These are phyloP conservation scores for Lentinus tigrinus DNA, from an alignment of 768 basidiomycete species.

Conservation along the genomic window DNA sequence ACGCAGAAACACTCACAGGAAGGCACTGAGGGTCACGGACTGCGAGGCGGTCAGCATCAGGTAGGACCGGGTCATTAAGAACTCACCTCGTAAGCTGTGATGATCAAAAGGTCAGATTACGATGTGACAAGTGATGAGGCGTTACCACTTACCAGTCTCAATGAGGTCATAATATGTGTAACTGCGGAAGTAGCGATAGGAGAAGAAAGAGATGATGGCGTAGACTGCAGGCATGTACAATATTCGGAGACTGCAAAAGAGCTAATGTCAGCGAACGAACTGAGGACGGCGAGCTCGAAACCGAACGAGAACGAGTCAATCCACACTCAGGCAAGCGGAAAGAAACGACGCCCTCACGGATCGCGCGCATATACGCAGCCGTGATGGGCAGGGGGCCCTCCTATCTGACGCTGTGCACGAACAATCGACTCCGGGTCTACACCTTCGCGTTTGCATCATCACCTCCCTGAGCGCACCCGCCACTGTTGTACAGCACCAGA, in stretches of 20 bases:
- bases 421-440: too few species aligned
- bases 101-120: constrained; percentile 33
- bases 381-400: too few species aligned
- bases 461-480: too few species aligned
- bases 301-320: too few species aligned
- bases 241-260: constrained; percentile 57
- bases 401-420: too few species aligned
- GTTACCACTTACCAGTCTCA: constrained; percentile 43
- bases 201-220: constrained; percentile 81
- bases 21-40: constrained; percentile 84
- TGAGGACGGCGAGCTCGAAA: too few species aligned
- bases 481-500: too few species aligned
- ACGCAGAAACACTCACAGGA: constrained; percentile 55
- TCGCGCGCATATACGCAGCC: too few species aligned
- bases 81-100: constrained; percentile 65
- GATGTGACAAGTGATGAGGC: neutral
- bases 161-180: constrained; percentile 65
- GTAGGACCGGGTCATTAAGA: neutral
- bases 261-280: neutral
- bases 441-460: too few species aligned
- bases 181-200: constrained; percentile 78
- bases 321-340: too few species aligned
- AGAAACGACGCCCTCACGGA: too few species aligned
- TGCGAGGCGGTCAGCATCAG: constrained; percentile 27
- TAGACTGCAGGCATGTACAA: constrained; percentile 85